Evolutionary conservation across 371 early-diverging fungal species (phyloP), one percentile per base, ranked within the genome.

Genomic region (Mortierella sp.): DNA sequence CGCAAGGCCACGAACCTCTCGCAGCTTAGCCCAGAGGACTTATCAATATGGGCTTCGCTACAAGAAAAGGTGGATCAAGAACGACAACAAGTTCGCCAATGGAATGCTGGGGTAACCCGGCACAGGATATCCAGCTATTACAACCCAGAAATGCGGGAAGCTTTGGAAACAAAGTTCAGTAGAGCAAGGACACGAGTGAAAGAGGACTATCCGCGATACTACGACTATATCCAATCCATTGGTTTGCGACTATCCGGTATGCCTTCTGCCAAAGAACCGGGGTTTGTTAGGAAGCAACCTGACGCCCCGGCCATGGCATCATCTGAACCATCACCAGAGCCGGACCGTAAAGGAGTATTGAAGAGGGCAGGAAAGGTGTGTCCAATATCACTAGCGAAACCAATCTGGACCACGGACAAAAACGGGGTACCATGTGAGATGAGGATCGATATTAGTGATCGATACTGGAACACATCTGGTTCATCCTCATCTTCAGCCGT

Each of bases 191-290:
- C 40, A 9, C 44, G 77, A 10, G 62, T 76, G 6, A 37, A 19
- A n/a, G 61, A 54, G n/a, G 69, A 76, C 13, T 76, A 76, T 28
- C 77, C 77, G 3, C 77, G 44, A 22, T 60, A 61, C 54, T 76
- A 65, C 25, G 69, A 65, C n/a, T 76, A 69, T 49, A 49, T 69
- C 2, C 60, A 69, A 3, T 63, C 77, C 9, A 47, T 76, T 28
- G 66, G 69, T 1, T 8, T 76, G 10, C 52, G 69, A n/a, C 41
- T 68, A 3, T 61, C 77, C 3, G 63, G 74, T 6, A 46, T 57
- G 9, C 63, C 60, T 0, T 49, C 74, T 17, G 55, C 46, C 4
- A 68, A 68, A 47, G 77, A 73, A 21, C 67, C 74, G 7, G 39
- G 48, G 29, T 16, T 73, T n/a, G 49, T 39, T 24, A 49, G 71